Conservation (phyloP, 257 asterid species). For the Solanum bulbocastanum region DNA sequence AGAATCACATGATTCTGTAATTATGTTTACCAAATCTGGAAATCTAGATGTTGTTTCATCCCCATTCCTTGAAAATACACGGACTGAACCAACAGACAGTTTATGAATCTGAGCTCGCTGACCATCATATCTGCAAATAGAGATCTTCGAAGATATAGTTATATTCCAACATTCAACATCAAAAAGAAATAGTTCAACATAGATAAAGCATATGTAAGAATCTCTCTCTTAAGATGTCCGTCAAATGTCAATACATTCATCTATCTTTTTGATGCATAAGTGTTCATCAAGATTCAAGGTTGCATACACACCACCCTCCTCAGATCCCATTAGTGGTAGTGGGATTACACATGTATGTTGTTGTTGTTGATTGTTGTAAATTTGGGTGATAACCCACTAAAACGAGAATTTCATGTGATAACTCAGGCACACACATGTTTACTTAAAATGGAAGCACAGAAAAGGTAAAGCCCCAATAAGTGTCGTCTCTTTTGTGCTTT, state of each 20-base stretch:
- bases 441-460: background rate
- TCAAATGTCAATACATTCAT: background rate
- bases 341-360: background rate
- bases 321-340: background rate
- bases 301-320: background rate
- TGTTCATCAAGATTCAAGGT: background rate
- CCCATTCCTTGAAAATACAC: conserved; percentile 79
- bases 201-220: background rate
- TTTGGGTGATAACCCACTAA: background rate
- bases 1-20: conserved; percentile 39
- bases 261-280: background rate
- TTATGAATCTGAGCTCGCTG: conserved; percentile 91
- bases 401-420: background rate
- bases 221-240: background rate
- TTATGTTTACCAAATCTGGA: conserved; percentile 65
- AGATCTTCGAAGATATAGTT: background rate
- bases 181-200: background rate
- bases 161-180: background rate
- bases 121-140: conserved; percentile 77
- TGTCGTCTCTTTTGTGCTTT: background rate
- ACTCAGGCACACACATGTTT: background rate
- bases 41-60: conserved; percentile 74
- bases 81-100: conserved; percentile 60
- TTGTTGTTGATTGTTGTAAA: background rate
- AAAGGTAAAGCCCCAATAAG: background rate